Conservation (phyloP, 441 rosid species). For the Mallotus repandus region DNA sequence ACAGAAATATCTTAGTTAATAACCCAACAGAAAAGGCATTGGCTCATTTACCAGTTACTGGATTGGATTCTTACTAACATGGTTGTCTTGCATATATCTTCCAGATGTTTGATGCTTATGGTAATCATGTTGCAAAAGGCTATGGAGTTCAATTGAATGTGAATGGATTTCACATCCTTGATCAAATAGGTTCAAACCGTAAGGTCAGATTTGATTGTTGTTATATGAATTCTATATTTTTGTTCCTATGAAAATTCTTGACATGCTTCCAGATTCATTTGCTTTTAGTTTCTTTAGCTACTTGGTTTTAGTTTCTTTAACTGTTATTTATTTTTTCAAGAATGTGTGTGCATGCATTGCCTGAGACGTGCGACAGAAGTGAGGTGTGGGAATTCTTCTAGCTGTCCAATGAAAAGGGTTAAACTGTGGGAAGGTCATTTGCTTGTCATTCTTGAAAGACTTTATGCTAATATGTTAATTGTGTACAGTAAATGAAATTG, state of each 20-base stretch:
- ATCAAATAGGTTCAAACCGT: constrained; percentile 31
- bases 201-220: constrained; percentile 41
- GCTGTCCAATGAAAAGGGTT: background rate
- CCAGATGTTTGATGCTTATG: constrained; percentile 63
- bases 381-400: background rate
- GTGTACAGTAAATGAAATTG: background rate
- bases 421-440: background rate
- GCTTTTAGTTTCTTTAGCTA: no score
- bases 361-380: background rate
- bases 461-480: background rate
- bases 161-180: constrained; percentile 47
- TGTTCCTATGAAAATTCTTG: background rate
- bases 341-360: background rate
- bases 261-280: no score
- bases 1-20: background rate
- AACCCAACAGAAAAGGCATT: background rate
- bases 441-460: background rate
- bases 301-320: background rate
- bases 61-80: constrained; percentile 17
- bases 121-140: constrained; percentile 53
- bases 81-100: constrained; percentile 1
- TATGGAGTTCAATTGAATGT: constrained; percentile 35
- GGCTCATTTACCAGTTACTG: background rate
- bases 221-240: background rate
- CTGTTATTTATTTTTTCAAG: background rate